Conservation (phyloP, 208 protist genomes). For the Acanthamoeba castellanii region DNA sequence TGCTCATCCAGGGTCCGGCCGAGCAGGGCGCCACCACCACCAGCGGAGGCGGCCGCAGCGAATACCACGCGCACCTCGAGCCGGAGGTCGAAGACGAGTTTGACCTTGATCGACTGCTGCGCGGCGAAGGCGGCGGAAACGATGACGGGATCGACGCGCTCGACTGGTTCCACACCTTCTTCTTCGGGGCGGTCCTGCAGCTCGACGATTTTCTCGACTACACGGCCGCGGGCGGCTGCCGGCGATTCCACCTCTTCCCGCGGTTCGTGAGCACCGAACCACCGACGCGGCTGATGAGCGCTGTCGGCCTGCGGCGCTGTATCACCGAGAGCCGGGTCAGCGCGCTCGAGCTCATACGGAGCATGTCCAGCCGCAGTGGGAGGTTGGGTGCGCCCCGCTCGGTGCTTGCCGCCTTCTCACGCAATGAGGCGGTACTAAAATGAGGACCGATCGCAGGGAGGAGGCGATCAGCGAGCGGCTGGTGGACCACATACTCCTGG, state of each 20-base stretch:
- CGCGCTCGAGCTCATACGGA: not conserved
- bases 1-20: not conserved
- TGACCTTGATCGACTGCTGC: not conserved
- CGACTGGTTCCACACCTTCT: conserved; percentile 42
- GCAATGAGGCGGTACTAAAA: no score
- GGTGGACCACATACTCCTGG: not conserved
- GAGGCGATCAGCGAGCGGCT: not conserved
- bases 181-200: not conserved
- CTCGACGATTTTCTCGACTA: not conserved
- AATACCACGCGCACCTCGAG: not conserved
- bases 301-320: not conserved
- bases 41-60: not conserved
- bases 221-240: not conserved
- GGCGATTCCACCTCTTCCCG: conserved; percentile 20
- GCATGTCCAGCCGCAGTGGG: not conserved
- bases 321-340: not conserved
- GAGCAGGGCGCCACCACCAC: not conserved
- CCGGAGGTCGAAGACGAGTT: not conserved
- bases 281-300: not conserved
- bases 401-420: not conserved
- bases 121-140: not conserved
- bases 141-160: not conserved
- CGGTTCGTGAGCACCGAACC: not conserved
- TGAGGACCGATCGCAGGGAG: not conserved
- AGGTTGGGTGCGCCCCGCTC: not conserved